Conservation (phyloP, 2,329 filamentous ascomycete species). For the Sporothrix pallida region DNA sequence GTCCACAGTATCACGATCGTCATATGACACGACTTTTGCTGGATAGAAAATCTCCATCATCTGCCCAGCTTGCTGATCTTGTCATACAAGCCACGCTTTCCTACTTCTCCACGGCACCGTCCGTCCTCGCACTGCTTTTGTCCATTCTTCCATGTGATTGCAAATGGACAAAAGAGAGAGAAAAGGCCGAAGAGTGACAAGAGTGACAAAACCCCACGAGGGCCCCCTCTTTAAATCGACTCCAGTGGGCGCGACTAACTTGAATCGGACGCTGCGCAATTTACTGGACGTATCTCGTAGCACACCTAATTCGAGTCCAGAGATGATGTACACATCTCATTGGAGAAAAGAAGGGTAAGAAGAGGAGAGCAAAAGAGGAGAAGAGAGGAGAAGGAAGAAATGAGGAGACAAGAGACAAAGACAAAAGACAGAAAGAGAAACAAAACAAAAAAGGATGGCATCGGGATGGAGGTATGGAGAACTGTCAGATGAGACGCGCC, state of each 20-base stretch:
- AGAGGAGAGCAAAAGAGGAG: background rate
- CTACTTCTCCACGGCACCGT: background rate
- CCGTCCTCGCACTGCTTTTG: background rate
- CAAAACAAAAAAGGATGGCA: no score
- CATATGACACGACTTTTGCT: background rate
- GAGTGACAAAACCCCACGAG: background rate
- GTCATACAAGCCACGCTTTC: background rate
- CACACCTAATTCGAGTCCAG: background rate
- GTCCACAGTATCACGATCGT: background rate
- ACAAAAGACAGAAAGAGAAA: no score
- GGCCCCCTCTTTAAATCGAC: background rate
- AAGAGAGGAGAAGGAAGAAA: background rate
- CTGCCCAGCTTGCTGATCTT: background rate
- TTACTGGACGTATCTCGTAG: constrained; percentile 7
- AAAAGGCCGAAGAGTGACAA: no score
- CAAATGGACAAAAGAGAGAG: background rate
- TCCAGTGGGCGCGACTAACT: constrained; percentile 9
- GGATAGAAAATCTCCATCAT: no score
- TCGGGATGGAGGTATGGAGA: constrained; percentile 1
- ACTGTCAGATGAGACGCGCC: constrained; percentile 12
- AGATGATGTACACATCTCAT: background rate
- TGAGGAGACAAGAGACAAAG: no score
- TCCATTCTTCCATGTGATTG: constrained; percentile 16
- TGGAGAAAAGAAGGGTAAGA: background rate
- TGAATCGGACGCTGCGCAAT: constrained; percentile 22